A percentile compares a stretch with the other conserved stretches of the same genome.
Evolutionary conservation across 1,139 yeast genomes (phyloP).

Genomic region (Candida albicans): DNA sequence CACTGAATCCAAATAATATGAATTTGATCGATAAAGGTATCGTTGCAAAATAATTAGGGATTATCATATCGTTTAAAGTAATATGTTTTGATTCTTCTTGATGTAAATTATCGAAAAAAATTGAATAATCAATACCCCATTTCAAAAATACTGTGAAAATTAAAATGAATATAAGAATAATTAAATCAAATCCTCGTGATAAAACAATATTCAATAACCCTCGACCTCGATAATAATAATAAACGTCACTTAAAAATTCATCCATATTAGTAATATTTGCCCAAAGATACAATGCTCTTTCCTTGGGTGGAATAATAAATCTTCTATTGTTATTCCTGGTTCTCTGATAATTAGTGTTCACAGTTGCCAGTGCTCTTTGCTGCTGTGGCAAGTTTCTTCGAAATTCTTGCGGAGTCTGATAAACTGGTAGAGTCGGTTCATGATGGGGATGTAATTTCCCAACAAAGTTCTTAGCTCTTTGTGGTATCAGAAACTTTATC

Average conservation of each 20-base stretch:
- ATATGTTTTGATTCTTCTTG: slow-evolving; percentile 16
- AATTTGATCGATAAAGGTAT: slow-evolving; percentile 55
- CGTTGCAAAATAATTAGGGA: slow-evolving; percentile 59
- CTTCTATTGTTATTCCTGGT: slow-evolving; percentile 15
- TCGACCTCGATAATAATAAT: slow-evolving; percentile 79
- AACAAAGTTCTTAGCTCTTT: slow-evolving; percentile 7
- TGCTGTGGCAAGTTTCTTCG: slow-evolving; percentile 8
- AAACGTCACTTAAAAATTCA: slow-evolving; percentile 77
- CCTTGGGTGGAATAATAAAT: slow-evolving; percentile 55
- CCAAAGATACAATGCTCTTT: slow-evolving; percentile 92
- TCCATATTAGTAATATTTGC: slow-evolving; percentile 93
- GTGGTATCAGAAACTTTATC: slow-evolving; percentile 13
- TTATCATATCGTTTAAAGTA: slow-evolving; percentile 47
- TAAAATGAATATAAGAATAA: slow-evolving; percentile 75
- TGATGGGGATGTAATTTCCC: slow-evolving; percentile 1
- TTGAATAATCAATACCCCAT: slow-evolving; percentile 75
- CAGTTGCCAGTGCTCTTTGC: slow-evolving; percentile 7
- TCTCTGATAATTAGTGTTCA: slow-evolving; percentile 13
- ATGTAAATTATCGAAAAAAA: slow-evolving; percentile 26
- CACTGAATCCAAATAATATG: slow-evolving; percentile 60
- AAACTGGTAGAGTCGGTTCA: slow-evolving; percentile 9
- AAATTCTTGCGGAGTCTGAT: slow-evolving; percentile 9
- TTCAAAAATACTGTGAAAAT: slow-evolving; percentile 74
- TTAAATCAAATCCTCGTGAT: slow-evolving; percentile 61
- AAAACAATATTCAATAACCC: slow-evolving; percentile 79